A percentile compares a stretch with the other conserved stretches of the same genome.
Evolutionary conservation across 106 monocot species (phyloP).

Genomic region (Alisma plantagoaquatica): DNA sequence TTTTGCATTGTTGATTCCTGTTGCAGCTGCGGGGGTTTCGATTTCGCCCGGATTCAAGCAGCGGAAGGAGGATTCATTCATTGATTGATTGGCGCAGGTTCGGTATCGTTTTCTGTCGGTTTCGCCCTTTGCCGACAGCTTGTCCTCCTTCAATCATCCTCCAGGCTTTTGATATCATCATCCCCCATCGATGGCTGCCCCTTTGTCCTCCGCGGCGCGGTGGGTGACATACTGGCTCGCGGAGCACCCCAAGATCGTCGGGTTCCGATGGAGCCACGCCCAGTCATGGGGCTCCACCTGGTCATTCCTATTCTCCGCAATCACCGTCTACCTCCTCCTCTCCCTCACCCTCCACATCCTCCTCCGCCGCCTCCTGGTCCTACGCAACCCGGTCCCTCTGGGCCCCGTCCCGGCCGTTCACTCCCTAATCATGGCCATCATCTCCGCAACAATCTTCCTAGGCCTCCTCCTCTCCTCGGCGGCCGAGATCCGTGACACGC

Average conservation of each 20-base stretch:
- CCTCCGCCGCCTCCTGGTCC: constrained; percentile 33
- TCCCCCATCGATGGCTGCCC: no score
- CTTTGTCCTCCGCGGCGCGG: no score
- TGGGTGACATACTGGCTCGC: constrained; percentile 52
- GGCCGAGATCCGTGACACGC: constrained; percentile 67
- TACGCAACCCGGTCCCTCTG: constrained; percentile 56
- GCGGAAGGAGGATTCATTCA: no score
- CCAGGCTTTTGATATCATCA: no score
- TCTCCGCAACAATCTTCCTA: constrained; percentile 64
- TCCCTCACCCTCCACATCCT: constrained; percentile 29
- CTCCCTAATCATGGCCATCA: constrained; percentile 53
- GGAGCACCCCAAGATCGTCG: constrained; percentile 84
- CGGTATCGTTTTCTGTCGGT: no score
- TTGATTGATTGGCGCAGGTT: no score
- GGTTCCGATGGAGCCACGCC: constrained; percentile 85
- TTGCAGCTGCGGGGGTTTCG: no score
- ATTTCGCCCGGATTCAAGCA: no score
- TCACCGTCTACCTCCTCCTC: constrained; percentile 39
- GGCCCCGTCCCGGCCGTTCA: constrained; percentile 84
- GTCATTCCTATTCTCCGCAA: constrained; percentile 67
- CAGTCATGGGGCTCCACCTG: constrained; percentile 72
- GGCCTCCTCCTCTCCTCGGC: constrained; percentile 64
- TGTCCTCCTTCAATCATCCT: no score
- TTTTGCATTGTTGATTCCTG: no score
- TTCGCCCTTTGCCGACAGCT: no score